Percentiles rank a stretch among this genome's conserved stretches.
Evolutionary conservation across 768 basidiomycete genomes (phyloP).

Genomic region (Mycena maculata): DNA sequence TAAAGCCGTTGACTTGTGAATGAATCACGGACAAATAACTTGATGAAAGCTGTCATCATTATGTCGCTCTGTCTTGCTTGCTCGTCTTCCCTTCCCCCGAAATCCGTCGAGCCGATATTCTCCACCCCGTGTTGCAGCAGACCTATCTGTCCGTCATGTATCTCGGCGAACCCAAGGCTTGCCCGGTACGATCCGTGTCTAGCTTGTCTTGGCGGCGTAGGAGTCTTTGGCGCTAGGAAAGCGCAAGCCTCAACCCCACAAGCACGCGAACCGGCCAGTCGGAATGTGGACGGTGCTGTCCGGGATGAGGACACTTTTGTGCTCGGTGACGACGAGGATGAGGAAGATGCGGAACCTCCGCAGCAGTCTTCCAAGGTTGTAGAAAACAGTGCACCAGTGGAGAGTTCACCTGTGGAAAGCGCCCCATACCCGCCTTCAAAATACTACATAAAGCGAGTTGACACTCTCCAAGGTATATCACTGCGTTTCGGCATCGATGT

Average conservation of each 20-base stretch:
- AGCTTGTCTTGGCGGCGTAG: constrained; percentile 71
- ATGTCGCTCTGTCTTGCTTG: constrained; percentile 68
- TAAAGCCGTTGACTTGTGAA: neutral
- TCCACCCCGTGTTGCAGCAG: constrained; percentile 72
- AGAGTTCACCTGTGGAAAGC: neutral
- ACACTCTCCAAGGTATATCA: constrained; percentile 75
- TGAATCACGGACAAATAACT: neutral
- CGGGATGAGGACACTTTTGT: constrained; percentile 74
- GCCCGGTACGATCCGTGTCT: constrained; percentile 79
- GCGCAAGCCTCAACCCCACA: neutral
- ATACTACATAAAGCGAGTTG: constrained; percentile 66
- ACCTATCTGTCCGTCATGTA: constrained; percentile 73
- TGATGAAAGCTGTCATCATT: neutral
- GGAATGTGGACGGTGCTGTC: constrained; percentile 64
- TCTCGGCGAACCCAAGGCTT: constrained; percentile 70
- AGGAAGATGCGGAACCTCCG: constrained; percentile 39
- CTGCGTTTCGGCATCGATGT: constrained; percentile 73
- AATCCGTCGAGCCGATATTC: constrained; percentile 46
- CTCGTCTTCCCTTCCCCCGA: constrained; percentile 66
- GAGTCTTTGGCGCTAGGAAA: constrained; percentile 43
- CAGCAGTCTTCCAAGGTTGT: neutral
- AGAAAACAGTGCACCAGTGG: neutral
- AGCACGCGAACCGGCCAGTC: constrained; percentile 8
- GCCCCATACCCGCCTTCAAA: constrained; percentile 39
- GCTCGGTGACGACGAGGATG: constrained; percentile 73